Percentiles rank a stretch among this genome's conserved stretches.
These are phyloP conservation scores for Prunella vulgaris DNA, from an alignment of 257 asterid genomes.

Conservation along the genomic window DNA sequence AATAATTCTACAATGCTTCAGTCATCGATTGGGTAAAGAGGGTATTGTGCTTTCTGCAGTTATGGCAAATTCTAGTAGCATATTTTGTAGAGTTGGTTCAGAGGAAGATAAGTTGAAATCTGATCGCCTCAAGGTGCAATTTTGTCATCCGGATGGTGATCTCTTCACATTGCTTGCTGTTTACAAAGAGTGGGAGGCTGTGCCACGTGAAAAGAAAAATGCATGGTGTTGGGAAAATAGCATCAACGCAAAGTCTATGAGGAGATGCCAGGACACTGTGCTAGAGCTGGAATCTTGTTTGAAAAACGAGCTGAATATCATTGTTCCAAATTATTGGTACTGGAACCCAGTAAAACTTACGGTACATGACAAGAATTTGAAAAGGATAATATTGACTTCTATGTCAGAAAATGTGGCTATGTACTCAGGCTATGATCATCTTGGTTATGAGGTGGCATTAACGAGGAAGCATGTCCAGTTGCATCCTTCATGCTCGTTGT, in stretches of 20 bases:
- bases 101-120: slow-evolving; percentile 63
- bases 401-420: slow-evolving; percentile 86
- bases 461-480: slow-evolving; percentile 70
- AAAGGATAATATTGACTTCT: slow-evolving; percentile 60
- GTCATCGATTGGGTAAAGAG: slow-evolving; percentile 61
- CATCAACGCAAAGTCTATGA: slow-evolving; percentile 87
- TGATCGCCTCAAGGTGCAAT: slow-evolving; percentile 82
- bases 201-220: slow-evolving; percentile 49
- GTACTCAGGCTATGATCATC: slow-evolving; percentile 89
- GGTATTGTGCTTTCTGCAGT: slow-evolving; percentile 94
- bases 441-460: slow-evolving; percentile 82
- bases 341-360: slow-evolving; percentile 58
- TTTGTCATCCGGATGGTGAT: slow-evolving; percentile 84
- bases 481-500: slow-evolving; percentile 85
- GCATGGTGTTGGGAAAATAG: slow-evolving; percentile 94
- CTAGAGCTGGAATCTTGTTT: slow-evolving; percentile 72
- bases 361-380: slow-evolving; percentile 50
- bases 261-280: slow-evolving; percentile 81
- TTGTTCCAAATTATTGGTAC: slow-evolving; percentile 72
- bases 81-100: slow-evolving; percentile 87
- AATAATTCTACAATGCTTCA: slow-evolving; percentile 60
- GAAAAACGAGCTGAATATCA: slow-evolving; percentile 53
- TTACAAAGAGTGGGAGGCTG: slow-evolving; percentile 74
- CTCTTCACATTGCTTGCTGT: slow-evolving; percentile 93
- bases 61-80: slow-evolving; percentile 83